Conservation (phyloP, 2,329 filamentous ascomycete species). For the Clonostachys solani region DNA sequence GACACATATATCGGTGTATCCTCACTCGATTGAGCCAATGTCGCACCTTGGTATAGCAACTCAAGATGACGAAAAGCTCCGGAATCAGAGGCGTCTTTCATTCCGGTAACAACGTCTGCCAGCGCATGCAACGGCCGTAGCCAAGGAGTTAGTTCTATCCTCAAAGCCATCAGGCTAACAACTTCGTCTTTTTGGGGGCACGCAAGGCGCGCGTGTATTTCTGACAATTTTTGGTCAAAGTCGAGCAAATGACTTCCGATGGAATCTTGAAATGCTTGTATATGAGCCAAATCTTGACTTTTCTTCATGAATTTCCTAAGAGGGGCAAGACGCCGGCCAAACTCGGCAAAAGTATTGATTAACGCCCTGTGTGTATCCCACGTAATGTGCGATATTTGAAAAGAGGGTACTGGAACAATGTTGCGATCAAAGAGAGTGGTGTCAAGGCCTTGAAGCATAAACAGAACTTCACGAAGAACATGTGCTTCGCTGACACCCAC, state of each 20-base stretch:
- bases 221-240: slow-evolving; percentile 56
- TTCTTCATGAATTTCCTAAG: slow-evolving; percentile 38
- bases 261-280: slow-evolving; percentile 69
- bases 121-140: slow-evolving; percentile 56
- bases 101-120: slow-evolving; percentile 54
- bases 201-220: slow-evolving; percentile 57
- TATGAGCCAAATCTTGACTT: slow-evolving; percentile 46
- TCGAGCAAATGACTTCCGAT: slow-evolving; percentile 49
- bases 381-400: slow-evolving; percentile 42
- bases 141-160: slow-evolving; percentile 48
- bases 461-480: slow-evolving; percentile 71
- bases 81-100: slow-evolving; percentile 42
- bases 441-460: slow-evolving; percentile 77
- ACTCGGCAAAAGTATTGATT: slow-evolving; percentile 39
- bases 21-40: slow-evolving; percentile 65
- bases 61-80: slow-evolving; percentile 74
- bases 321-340: slow-evolving; percentile 36
- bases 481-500: slow-evolving; percentile 64
- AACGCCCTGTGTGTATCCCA: slow-evolving; percentile 46
- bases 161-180: slow-evolving; percentile 63
- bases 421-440: slow-evolving; percentile 63
- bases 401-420: slow-evolving; percentile 30
- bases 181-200: slow-evolving; percentile 50
- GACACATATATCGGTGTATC: slow-evolving; percentile 57
- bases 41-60: slow-evolving; percentile 67